phyloP scores from a whole-genome alignment of 23 red algal species.

The Porphyridium purpureum region DNA sequence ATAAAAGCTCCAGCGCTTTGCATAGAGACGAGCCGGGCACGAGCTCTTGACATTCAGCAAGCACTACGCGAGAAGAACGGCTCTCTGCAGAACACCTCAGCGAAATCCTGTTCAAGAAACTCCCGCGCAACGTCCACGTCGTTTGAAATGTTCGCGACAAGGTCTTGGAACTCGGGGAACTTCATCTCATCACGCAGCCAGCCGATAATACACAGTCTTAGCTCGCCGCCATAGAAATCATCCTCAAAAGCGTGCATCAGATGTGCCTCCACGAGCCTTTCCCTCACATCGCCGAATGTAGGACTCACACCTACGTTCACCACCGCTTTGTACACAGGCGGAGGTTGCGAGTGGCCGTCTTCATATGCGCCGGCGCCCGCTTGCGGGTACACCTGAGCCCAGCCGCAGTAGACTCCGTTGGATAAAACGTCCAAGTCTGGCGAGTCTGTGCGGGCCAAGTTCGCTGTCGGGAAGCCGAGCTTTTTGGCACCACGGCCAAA shows the following conservation, averaged over 20 bases:
- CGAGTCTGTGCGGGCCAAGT: slow-evolving; percentile 28
- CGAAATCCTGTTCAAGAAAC: no score
- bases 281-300: slow-evolving; percentile 43
- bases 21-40: no score
- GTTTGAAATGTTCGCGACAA: slow-evolving; percentile 38
- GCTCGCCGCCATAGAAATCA: slow-evolving; percentile 76
- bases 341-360: no score
- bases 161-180: slow-evolving; percentile 43
- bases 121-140: slow-evolving; percentile 28
- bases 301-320: slow-evolving; percentile 51
- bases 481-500: slow-evolving; percentile 56
- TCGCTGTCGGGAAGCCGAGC: slow-evolving; percentile 68
- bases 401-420: slow-evolving; percentile 76
- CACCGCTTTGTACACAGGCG: slow-evolving; percentile 27
- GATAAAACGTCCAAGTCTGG: slow-evolving; percentile 1
- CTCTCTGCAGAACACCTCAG: no score
- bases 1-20: no score
- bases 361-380: no score
- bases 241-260: slow-evolving; percentile 41
- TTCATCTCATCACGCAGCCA: slow-evolving; percentile 64
- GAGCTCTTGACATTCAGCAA: no score
- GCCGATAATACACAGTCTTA: slow-evolving; percentile 50
- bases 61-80: no score
- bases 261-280: slow-evolving; percentile 66
- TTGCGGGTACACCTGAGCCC: slow-evolving; percentile 27